Evolutionary conservation across 2,329 filamentous ascomycete genomes (phyloP), one percentile per base, ranked within the genome.

Genomic region (Aspergillus quadrilineatus): DNA sequence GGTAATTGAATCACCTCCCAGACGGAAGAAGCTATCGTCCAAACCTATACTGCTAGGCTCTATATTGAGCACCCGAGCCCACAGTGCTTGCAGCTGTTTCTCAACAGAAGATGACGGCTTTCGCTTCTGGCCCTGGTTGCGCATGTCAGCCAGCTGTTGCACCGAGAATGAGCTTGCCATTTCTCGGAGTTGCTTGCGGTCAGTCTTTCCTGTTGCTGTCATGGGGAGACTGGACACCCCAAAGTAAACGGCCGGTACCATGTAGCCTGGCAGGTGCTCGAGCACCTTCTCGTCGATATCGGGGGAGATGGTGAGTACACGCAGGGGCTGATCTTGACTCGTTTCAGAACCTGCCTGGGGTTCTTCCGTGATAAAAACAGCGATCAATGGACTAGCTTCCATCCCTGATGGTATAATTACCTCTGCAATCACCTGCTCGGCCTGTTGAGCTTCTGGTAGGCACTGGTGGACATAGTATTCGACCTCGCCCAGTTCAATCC

Each of bases 1-100:
- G n/a, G 73, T 73, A 58, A 79, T 73, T 0, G 77, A 79, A 55
- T 80, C 77, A 22, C 78, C 78, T 34, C 78, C 78, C 4, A 78
- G 66, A 0, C 72, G 69, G 59, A 79, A 78, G 63, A 80, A 80
- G 46, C 70, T 77, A 46, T 79, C 77, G 52, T 78, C 73, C 0
- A 69, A 67, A 6, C 73, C 74, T 30, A 79, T 69, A 26, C 73
- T 71, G 8, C 69, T 68, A 5, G 68, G 50, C 7, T 67, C 67
- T 22, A 78, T 66, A 9, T 71, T 69, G 7, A 80, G 59, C 4
- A 74, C 70, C 4, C 67, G 63, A 6, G 71, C 71, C 75, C 77
- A 79, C 1, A 78, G 58, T 0, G 58, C 50, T 15, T 65, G 60
- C 4, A 75, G 67, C 32, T 12, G 9, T 41, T 12, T 41, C 37